These are phyloP conservation scores for Ceratopteris richardii DNA, from an alignment of 75 land plant species.

Conservation along the genomic window DNA sequence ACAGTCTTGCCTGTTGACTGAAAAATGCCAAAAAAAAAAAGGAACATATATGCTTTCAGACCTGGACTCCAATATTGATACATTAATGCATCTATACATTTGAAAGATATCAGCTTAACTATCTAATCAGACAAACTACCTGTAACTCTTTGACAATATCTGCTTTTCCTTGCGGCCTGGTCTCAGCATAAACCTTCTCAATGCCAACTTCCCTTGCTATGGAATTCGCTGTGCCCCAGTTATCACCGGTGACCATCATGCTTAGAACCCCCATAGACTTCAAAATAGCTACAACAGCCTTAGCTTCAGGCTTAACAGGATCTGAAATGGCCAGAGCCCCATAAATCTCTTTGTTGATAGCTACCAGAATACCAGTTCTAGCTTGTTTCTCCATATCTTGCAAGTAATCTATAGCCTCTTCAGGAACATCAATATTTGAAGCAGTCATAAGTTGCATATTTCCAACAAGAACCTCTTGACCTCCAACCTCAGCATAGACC, in stretches of 20 bases:
- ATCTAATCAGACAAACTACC: conserved; percentile 17
- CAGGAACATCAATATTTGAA: conserved; percentile 15
- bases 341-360: conserved; percentile 20
- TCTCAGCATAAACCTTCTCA: conserved; percentile 35
- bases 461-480: conserved; percentile 24
- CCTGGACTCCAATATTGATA: neutral
- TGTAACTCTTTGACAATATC: conserved; percentile 61
- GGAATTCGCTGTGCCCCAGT: conserved; percentile 36
- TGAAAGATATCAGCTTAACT: neutral
- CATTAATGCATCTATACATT: neutral
- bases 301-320: conserved; percentile 44
- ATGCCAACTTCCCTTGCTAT: conserved; percentile 47
- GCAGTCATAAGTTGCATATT: conserved; percentile 29
- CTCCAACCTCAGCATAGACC: conserved; percentile 21
- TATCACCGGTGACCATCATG: conserved; percentile 51
- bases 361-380: conserved; percentile 32
- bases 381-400: conserved; percentile 22
- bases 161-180: conserved; percentile 41
- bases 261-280: conserved; percentile 27
- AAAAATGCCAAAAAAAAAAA: neutral
- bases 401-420: conserved; percentile 17
- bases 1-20: conserved; percentile 50
- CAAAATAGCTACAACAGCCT: conserved; percentile 26
- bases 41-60: neutral
- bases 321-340: conserved; percentile 38